Conservation (phyloP, 2,329 filamentous ascomycete species). For the Pseudopyricularia cyperi region DNA sequence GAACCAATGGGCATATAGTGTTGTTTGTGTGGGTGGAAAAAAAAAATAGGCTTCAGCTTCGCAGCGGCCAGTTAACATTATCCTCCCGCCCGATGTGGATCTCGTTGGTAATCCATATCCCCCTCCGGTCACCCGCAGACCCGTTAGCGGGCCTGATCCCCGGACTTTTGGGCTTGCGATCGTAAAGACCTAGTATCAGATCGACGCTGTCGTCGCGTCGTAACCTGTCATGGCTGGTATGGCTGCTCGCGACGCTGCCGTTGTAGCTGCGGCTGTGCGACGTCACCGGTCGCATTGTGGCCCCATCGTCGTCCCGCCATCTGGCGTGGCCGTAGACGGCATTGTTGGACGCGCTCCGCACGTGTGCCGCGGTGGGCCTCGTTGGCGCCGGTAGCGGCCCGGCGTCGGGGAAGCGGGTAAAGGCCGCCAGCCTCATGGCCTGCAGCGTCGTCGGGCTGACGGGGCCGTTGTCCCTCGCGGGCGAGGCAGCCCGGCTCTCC, state of each 20-base stretch:
- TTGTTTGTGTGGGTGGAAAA: too few species aligned
- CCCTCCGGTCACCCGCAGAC: constrained; percentile 5
- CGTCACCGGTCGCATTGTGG: constrained; percentile 9
- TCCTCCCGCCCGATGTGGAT: constrained; percentile 12
- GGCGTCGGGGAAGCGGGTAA: background rate
- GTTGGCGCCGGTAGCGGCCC: background rate
- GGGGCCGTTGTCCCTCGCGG: background rate
- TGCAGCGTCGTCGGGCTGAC: constrained; percentile 6
- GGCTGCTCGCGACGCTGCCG: background rate
- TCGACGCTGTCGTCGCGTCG: constrained; percentile 17
- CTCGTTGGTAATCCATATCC: constrained; percentile 18
- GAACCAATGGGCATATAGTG: background rate
- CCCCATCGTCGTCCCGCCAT: background rate
- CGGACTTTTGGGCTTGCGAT: constrained; percentile 5
- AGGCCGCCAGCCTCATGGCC: background rate
- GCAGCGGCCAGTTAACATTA: constrained; percentile 14
- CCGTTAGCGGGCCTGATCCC: constrained; percentile 5
- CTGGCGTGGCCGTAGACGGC: background rate
- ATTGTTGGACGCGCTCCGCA: constrained; percentile 1
- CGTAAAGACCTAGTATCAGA: constrained; percentile 16
- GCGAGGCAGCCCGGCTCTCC: constrained; percentile 5
- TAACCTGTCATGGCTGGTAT: constrained; percentile 2
- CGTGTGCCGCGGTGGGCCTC: background rate
- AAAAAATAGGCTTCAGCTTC: background rate
- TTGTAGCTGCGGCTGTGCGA: constrained; percentile 7